Conservation (phyloP, 1,284 basidiomycete genomes). For the Vanrija pseudolonga region DNA sequence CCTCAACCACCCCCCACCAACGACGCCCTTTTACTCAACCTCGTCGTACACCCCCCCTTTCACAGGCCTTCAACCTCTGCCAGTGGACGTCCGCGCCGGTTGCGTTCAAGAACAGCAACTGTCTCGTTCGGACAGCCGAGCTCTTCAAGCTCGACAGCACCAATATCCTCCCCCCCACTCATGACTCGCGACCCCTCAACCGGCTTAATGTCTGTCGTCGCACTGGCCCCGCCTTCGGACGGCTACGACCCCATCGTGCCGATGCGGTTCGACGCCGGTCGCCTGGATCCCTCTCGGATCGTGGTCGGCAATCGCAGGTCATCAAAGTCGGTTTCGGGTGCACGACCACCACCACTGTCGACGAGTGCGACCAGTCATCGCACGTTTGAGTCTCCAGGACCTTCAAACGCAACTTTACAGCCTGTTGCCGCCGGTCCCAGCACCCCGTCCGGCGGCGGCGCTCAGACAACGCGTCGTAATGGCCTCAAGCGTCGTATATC, state of each 20-base stretch:
- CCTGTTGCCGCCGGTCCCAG: not conserved
- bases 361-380: conserved; percentile 8
- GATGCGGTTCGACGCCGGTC: not conserved
- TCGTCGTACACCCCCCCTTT: no score
- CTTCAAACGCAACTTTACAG: not conserved
- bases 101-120: conserved; percentile 36
- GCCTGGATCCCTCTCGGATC: conserved; percentile 2
- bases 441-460: not conserved
- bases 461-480: conserved; percentile 1
- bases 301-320: conserved; percentile 12
- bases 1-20: conserved; percentile 66
- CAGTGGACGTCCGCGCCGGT: conserved; percentile 12
- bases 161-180: conserved; percentile 4
- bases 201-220: not conserved
- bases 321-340: conserved; percentile 24
- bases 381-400: conserved; percentile 5
- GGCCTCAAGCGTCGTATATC: conserved; percentile 41
- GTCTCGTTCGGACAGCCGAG: conserved; percentile 27
- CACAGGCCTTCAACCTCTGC: conserved; percentile 54
- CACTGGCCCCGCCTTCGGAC: not conserved
- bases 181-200: not conserved
- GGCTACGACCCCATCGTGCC: conserved; percentile 1
- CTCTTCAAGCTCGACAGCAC: conserved; percentile 1
- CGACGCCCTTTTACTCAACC: no score
- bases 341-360: conserved; percentile 20